phyloP scores from a whole-genome alignment of 1,139 yeast species.

The Suhomyces bribrorum region DNA sequence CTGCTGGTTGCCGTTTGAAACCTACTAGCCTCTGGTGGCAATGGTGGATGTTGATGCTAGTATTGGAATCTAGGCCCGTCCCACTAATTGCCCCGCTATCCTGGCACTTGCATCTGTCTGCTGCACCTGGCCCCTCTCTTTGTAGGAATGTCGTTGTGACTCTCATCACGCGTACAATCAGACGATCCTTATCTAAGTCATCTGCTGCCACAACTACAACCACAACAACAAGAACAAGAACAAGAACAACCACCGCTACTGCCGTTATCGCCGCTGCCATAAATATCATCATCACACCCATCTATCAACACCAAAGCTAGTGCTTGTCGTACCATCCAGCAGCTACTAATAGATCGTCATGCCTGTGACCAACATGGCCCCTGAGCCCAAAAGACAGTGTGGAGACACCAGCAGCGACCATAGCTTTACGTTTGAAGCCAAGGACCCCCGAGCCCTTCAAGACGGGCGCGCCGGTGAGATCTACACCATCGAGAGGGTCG shows the following conservation, averaged over 20 bases:
- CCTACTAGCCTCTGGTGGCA: too few species aligned
- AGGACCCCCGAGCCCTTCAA: slow-evolving; percentile 2
- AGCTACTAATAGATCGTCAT: slow-evolving; percentile 3
- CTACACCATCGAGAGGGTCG: slow-evolving; percentile 4
- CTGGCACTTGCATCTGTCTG: neutral
- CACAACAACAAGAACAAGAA: too few species aligned
- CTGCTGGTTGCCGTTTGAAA: too few species aligned
- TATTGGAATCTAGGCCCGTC: too few species aligned
- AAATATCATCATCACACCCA: neutral
- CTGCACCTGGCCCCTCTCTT: too few species aligned
- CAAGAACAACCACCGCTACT: too few species aligned
- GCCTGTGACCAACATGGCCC: slow-evolving; percentile 12
- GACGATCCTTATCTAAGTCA: slow-evolving; percentile 1
- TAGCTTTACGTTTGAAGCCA: slow-evolving; percentile 7
- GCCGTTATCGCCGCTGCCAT: neutral
- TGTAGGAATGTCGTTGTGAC: too few species aligned
- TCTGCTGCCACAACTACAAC: neutral
- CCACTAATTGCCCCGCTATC: neutral
- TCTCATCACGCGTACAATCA: neutral
- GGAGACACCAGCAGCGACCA: slow-evolving; percentile 1
- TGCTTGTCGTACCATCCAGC: neutral
- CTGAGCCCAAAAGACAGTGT: slow-evolving; percentile 8
- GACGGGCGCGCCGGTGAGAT: slow-evolving; percentile 1
- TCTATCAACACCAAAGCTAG: neutral
- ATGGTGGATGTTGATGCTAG: too few species aligned